Percentiles rank a stretch among this genome's conserved stretches.
phyloP scores from a whole-genome alignment of 768 basidiomycete species.

The Phylloporus sp. region DNA sequence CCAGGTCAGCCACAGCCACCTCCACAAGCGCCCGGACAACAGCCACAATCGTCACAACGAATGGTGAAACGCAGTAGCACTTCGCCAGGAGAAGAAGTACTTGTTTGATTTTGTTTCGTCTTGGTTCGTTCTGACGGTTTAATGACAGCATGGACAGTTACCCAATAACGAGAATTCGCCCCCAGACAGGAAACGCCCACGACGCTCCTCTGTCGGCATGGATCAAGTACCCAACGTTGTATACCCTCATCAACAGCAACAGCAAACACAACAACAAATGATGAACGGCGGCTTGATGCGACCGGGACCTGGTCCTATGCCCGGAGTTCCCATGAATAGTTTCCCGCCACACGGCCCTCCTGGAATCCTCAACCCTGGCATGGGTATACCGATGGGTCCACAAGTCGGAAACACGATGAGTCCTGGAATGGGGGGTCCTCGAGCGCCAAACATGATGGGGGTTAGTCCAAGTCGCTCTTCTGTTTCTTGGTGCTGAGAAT shows the following conservation, averaged over 20 bases:
- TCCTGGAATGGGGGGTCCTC: conserved; percentile 33
- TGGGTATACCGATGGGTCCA: conserved; percentile 33
- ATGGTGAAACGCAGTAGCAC: conserved; percentile 53
- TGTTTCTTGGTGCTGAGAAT: conserved; percentile 7
- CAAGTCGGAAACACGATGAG: conserved; percentile 33
- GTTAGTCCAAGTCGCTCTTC: conserved; percentile 14
- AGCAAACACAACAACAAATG: conserved; percentile 35
- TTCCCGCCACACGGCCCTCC: conserved; percentile 30
- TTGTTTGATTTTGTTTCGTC: conserved; percentile 4
- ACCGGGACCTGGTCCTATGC: conserved; percentile 27
- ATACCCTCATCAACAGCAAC: conserved; percentile 32
- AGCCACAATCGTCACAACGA: conserved; percentile 16
- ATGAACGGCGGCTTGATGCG: conserved; percentile 39
- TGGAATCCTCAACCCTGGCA: conserved; percentile 29
- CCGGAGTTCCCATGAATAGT: conserved; percentile 33
- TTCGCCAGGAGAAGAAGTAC: conserved; percentile 59
- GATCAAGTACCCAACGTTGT: conserved; percentile 39
- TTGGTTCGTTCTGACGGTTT: conserved; percentile 1
- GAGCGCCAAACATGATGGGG: conserved; percentile 27
- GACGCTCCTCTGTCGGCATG: conserved; percentile 42
- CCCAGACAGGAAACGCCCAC: conserved; percentile 49
- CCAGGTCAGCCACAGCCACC: conserved; percentile 26
- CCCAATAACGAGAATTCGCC: conserved; percentile 51
- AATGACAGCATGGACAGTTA: conserved; percentile 40
- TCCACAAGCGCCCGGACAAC: conserved; percentile 28